Conservation (phyloP, 768 basidiomycete species). For the Tubosaeta brunneosetosa region DNA sequence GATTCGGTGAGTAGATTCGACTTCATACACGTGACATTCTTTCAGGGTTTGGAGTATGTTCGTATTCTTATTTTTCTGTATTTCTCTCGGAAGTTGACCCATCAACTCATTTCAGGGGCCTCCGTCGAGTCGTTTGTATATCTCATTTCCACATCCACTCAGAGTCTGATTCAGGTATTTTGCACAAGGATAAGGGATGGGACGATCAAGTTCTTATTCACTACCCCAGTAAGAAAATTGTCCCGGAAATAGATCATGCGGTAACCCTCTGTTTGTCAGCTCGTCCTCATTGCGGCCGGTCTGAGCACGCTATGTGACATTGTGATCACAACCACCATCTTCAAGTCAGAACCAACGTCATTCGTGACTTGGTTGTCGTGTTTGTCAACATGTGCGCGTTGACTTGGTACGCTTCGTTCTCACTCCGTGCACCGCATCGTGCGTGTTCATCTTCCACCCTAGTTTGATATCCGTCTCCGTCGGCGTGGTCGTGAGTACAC, state of each 20-base stretch:
- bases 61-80: background rate
- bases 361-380: slow-evolving; percentile 8
- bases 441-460: background rate
- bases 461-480: slow-evolving; percentile 9
- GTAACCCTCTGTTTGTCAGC: background rate
- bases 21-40: background rate
- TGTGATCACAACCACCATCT: slow-evolving; percentile 8
- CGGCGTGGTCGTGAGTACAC: slow-evolving; percentile 5
- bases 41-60: slow-evolving; percentile 9
- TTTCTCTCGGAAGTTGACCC: background rate
- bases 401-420: slow-evolving; percentile 6
- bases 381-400: slow-evolving; percentile 15
- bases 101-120: background rate
- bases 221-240: slow-evolving; percentile 2
- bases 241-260: background rate
- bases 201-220: slow-evolving; percentile 5
- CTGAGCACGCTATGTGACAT: slow-evolving; percentile 11
- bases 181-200: background rate
- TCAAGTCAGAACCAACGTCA: slow-evolving; percentile 2
- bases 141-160: background rate
- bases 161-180: background rate
- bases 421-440: background rate
- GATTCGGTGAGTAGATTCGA: slow-evolving; percentile 1
- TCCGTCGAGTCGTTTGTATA: slow-evolving; percentile 2
- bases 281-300: slow-evolving; percentile 1